Percentiles rank a stretch among this genome's conserved stretches.
These are phyloP conservation scores for Microbotryum silenes-acaulis DNA, from an alignment of 1,284 basidiomycete species.

Conservation along the genomic window DNA sequence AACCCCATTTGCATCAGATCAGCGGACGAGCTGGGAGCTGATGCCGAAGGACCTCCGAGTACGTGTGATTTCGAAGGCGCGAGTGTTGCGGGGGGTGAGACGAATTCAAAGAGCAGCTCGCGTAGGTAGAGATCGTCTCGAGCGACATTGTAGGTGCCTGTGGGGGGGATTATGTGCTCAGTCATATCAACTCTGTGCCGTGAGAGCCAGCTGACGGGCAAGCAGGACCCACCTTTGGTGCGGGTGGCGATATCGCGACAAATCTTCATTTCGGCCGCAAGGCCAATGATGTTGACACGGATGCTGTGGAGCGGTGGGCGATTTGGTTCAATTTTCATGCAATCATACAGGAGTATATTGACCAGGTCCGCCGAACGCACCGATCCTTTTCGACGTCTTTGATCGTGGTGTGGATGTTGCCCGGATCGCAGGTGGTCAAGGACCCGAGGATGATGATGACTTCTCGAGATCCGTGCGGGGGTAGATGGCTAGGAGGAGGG, in stretches of 20 bases:
- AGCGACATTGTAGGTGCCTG: constrained; percentile 86
- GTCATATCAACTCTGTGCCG: constrained; percentile 17
- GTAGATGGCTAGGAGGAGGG: constrained; percentile 64
- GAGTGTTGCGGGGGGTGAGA: constrained; percentile 74
- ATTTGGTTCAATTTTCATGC: no score
- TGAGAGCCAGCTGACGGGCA: constrained; percentile 5
- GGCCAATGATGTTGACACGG: constrained; percentile 82
- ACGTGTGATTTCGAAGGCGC: constrained; percentile 16
- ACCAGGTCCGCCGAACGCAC: constrained; percentile 6
- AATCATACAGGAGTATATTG: no score
- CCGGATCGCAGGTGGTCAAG: constrained; percentile 91
- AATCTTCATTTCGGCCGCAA: constrained; percentile 95
- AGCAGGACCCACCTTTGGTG: constrained; percentile 61
- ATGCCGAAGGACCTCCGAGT: constrained; percentile 16
- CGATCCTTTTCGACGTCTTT: constrained; percentile 61
- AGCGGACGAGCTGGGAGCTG: constrained; percentile 27
- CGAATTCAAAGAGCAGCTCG: constrained; percentile 89
- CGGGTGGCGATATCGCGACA: constrained; percentile 82
- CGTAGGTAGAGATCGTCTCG: constrained; percentile 95
- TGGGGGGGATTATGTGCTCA: background rate
- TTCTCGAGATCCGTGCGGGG: constrained; percentile 89
- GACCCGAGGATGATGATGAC: constrained; percentile 89
- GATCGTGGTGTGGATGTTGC: constrained; percentile 89
- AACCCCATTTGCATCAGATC: constrained; percentile 99
- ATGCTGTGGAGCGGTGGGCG: constrained; percentile 48